Base-by-base conservation (phyloP, 768 basidiomycete species). In the Hydnum rufescens region DNA sequence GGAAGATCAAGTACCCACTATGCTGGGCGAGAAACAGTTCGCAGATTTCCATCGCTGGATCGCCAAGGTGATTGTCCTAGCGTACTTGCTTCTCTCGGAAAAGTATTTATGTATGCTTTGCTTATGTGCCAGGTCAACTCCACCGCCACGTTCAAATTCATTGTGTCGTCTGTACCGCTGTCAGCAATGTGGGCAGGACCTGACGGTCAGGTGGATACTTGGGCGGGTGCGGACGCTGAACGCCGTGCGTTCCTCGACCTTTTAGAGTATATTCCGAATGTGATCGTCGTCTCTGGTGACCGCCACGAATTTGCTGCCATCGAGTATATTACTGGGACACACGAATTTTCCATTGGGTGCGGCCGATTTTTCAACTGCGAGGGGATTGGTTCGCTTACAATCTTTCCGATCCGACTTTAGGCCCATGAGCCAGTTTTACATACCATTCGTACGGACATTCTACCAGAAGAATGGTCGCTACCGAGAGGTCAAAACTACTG, bases 271-370 rank as follows among this genome's bases (percentile, higher is more conserved):
- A 75, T 84, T 6, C 78, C 80, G 0, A 84, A 85, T 58, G 74
- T 82, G 44, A 64, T 80, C 59, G 61, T 85, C 49, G 64, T 85
- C 43, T 77, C 76, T 2, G 82, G 82, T 4, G 83, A 84, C 61
- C 70, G 82, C 22, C 83, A 86, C 62, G 82, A 85, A 64, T 85
- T 84, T 58, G 82, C 82, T 1, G 74, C 74, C 3, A 71, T 83
- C 57, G 74, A 79, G 64, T 80, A 76, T 61, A 69, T 67, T 51
- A 59, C 68, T 54, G 56, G 63, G 42, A 60, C 82, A 26, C 63
- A 68, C 42, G 83, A 85, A 60, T 70, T 83, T 54, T 80, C 78
- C 23, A 82, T 81, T 4, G 71, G 44, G 44, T 28, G 26, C 19
- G 34, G 8, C 8, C 34, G 8, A 8, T 39, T 39, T 39, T 8